phyloP scores from a whole-genome alignment of 139 green algal genomes.

The Parachlorella kessleri region DNA sequence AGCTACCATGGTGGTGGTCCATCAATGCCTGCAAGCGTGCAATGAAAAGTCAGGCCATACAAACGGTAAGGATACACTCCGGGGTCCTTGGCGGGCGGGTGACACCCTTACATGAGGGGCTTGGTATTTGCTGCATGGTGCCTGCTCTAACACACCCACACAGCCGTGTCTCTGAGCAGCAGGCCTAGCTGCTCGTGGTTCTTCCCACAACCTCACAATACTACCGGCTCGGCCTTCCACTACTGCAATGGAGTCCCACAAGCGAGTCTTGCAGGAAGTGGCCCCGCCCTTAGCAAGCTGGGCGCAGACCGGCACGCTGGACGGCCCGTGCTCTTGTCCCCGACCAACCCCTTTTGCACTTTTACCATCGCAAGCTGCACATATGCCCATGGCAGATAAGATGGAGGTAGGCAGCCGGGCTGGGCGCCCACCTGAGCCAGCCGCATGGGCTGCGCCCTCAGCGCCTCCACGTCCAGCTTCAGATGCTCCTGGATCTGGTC shows the following conservation, averaged over 20 bases:
- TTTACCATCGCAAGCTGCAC: background rate
- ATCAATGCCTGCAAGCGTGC: conserved; percentile 51
- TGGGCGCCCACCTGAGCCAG: background rate
- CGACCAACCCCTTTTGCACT: background rate
- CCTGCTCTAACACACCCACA: too few relatives aligned
- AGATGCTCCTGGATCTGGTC: conserved; percentile 32
- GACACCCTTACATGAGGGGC: too few relatives aligned
- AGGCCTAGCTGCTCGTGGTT: too few relatives aligned
- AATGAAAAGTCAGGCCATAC: background rate
- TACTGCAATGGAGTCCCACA: background rate
- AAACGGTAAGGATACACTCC: background rate
- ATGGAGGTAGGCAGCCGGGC: background rate
- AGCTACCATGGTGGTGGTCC: conserved; percentile 70
- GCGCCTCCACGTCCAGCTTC: conserved; percentile 34
- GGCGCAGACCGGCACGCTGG: background rate
- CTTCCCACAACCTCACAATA: too few relatives aligned
- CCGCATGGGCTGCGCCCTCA: conserved; percentile 7
- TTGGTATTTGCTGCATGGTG: too few relatives aligned
- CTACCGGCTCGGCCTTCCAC: background rate
- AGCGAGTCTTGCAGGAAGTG: background rate
- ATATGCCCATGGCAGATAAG: background rate
- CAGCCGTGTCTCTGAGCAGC: too few relatives aligned
- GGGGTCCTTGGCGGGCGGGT: background rate
- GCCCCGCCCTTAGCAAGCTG: background rate
- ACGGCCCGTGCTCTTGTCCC: background rate